Evolutionary conservation across 257 asterid genomes (phyloP), one percentile per base, ranked within the genome.

Genomic region (Scutellaria baicalensis): DNA sequence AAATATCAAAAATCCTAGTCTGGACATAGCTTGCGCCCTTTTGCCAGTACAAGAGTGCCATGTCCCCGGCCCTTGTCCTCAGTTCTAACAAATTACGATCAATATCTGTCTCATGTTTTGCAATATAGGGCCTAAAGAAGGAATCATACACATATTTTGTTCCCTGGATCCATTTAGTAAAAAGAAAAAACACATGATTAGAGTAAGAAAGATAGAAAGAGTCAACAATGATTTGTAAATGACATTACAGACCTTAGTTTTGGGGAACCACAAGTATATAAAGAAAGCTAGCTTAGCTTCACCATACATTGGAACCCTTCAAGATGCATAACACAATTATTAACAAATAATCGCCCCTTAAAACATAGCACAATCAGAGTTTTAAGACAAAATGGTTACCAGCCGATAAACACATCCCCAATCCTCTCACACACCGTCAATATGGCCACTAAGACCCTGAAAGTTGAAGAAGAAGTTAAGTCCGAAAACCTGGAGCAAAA

Each of bases 251-350:
- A 91, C 98, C 98, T 87, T 90, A 17, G 97, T 90, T 79, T 89
- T 93, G 35, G 98, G 98, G 80, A 59, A 87, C 98, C 97, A 91
- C 81, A 91, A 69, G 83, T 89, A 93, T 72, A 91, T 75, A 75
- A 87, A 82, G 84, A 93, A 91, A 64, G 97, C 98, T 86, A 93
- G 77, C 81, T 93, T 93, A 63, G 97, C 98, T 84, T 93, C 98
- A 80, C 95, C 86, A 63, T 93, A 90, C 93, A 93, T 84, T 18
- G 98, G 98, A 82, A 93, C 77, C 98, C 97, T 93, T 79, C 79
- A 78, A 62, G 64, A 70, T 14, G 70, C 45, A 56, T 10, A 74
- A 40, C 59, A 59, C 27, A 20, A 55, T 31, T 23, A 50, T 38
- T 63, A 72, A 68, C 45, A 70, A 16, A 58, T 64, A 39, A 35